These are phyloP conservation scores for Suillus sp. DNA, from an alignment of 768 basidiomycete species.

Conservation along the genomic window DNA sequence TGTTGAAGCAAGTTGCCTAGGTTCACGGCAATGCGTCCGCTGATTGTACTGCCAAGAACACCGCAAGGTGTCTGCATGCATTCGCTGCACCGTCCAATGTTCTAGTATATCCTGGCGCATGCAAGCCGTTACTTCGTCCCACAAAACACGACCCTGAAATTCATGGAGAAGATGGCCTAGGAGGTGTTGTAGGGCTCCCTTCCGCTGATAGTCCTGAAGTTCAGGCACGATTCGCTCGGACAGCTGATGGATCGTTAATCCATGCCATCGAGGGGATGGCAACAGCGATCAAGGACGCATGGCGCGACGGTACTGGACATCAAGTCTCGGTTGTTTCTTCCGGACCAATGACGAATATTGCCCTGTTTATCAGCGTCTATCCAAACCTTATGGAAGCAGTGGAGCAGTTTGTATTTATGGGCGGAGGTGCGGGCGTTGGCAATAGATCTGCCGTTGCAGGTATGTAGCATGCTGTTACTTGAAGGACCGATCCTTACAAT, in stretches of 20 bases:
- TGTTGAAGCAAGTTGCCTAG: constrained; percentile 37
- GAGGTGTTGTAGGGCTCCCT: constrained; percentile 80
- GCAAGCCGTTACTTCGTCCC: constrained; percentile 65
- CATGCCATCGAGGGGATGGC: constrained; percentile 75
- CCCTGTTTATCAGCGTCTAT: constrained; percentile 62
- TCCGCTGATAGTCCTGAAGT: constrained; percentile 49
- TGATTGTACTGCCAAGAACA: constrained; percentile 67
- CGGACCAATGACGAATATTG: constrained; percentile 86
- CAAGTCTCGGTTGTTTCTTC: constrained; percentile 73
- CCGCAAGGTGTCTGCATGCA: constrained; percentile 73
- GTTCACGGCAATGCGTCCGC: constrained; percentile 79
- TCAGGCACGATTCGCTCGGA: constrained; percentile 47
- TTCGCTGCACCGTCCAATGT: constrained; percentile 64
- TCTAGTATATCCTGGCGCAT: constrained; percentile 69
- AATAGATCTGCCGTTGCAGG: constrained; percentile 79
- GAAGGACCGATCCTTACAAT: neutral
- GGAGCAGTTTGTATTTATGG: constrained; percentile 72
- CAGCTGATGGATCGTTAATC: constrained; percentile 42
- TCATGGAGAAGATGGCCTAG: constrained; percentile 82
- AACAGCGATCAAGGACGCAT: constrained; percentile 49
- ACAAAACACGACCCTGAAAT: constrained; percentile 73
- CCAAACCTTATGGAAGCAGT: constrained; percentile 53
- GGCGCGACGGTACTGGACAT: constrained; percentile 59
- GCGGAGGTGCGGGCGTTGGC: constrained; percentile 84
- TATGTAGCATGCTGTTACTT: constrained; percentile 24